Evolutionary conservation across 129 eudicot species (phyloP).

Genomic region (Flaveria bidentis): DNA sequence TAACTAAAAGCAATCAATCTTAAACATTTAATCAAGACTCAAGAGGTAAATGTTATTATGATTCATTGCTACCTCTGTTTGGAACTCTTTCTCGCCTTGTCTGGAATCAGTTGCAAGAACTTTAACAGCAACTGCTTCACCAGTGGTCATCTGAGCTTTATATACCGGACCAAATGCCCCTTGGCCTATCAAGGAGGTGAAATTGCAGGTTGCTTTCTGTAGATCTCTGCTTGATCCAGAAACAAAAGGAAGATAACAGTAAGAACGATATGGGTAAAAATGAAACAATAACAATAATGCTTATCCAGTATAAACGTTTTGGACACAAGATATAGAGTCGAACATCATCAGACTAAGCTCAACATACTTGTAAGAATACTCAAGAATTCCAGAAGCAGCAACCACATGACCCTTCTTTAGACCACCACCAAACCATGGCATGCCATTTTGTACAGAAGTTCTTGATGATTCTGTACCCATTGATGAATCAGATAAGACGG

Average conservation of each 20-base stretch:
- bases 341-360: conserved; percentile 6
- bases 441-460: conserved; percentile 48
- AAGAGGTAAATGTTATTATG: conserved; percentile 7
- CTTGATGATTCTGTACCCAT: conserved; percentile 77
- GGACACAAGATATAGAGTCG: not conserved
- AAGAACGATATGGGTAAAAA: conserved; percentile 9
- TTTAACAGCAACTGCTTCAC: conserved; percentile 95
- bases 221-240: conserved; percentile 65
- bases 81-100: conserved; percentile 96
- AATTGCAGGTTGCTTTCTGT: conserved; percentile 88
- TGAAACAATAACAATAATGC: conserved; percentile 6
- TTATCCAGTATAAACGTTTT: not conserved
- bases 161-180: conserved; percentile 98
- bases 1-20: conserved; percentile 9
- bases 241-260: not conserved
- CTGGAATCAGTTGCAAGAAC: conserved; percentile 96
- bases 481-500: conserved; percentile 80
- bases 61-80: conserved; percentile 65
- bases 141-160: conserved; percentile 92
- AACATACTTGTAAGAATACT: conserved; percentile 86
- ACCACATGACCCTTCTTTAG: conserved; percentile 60
- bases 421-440: conserved; percentile 77
- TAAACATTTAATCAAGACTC: conserved; percentile 11
- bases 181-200: conserved; percentile 89
- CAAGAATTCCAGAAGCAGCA: conserved; percentile 87